phyloP scores from a whole-genome alignment of 2,329 filamentous ascomycete species.

The Curvularia sp. region DNA sequence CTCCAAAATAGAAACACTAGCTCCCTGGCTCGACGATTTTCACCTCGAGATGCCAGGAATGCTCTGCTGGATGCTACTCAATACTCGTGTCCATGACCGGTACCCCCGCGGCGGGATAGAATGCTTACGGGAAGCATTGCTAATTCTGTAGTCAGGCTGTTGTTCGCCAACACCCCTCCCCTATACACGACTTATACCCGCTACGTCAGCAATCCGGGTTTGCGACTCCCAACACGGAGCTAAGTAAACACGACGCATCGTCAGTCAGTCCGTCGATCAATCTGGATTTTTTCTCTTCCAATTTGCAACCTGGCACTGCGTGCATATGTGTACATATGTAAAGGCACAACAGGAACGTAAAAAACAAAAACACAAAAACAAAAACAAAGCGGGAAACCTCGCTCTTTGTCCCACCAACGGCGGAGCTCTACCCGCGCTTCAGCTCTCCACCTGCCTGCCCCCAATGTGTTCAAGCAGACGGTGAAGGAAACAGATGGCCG shows the following conservation, averaged over 20 bases:
- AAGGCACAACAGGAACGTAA: not conserved
- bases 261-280: not conserved
- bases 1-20: conserved; percentile 47
- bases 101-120: conserved; percentile 9
- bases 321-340: not conserved
- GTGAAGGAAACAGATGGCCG: conserved; percentile 21
- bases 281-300: not conserved
- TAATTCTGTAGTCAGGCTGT: conserved; percentile 1
- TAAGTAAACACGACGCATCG: not conserved
- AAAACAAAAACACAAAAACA: not conserved
- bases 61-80: conserved; percentile 28
- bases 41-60: conserved; percentile 19
- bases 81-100: conserved; percentile 21
- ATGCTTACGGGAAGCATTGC: conserved; percentile 10
- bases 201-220: conserved; percentile 6
- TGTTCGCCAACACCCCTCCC: not conserved
- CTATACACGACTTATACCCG: conserved; percentile 4
- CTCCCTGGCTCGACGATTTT: conserved; percentile 27
- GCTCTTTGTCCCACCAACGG: conserved; percentile 14
- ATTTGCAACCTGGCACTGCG: not conserved
- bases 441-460: conserved; percentile 10
- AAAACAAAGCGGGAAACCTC: not conserved
- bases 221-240: conserved; percentile 1
- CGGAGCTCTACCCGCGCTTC: conserved; percentile 11
- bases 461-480: conserved; percentile 31